Percentiles rank a stretch among this genome's conserved stretches.
phyloP scores from a whole-genome alignment of 805 yeast genomes.

The Nakazawaea pomicola region DNA sequence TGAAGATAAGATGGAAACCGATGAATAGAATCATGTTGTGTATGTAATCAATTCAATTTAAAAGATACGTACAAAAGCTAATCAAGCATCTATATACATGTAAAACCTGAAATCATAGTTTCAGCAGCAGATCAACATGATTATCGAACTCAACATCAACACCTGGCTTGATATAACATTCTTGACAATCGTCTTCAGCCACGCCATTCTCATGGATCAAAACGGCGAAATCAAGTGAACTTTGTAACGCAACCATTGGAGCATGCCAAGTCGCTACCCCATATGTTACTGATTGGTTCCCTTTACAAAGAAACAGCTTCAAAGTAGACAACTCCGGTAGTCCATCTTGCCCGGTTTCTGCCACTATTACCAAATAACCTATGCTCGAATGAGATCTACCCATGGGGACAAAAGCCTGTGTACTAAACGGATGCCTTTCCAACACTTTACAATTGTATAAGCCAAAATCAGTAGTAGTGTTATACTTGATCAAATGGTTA shows the following conservation, averaged over 20 bases:
- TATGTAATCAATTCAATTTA: no score
- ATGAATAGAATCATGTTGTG: no score
- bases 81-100: constrained; percentile 25
- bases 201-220: constrained; percentile 81
- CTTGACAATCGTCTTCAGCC: constrained; percentile 76
- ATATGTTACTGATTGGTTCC: constrained; percentile 87
- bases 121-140: no score
- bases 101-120: constrained; percentile 7
- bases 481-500: constrained; percentile 40
- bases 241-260: constrained; percentile 84
- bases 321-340: constrained; percentile 60
- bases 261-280: constrained; percentile 92
- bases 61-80: no score
- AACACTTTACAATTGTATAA: constrained; percentile 58
- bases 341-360: constrained; percentile 39
- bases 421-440: constrained; percentile 84
- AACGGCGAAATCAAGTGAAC: constrained; percentile 78
- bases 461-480: constrained; percentile 9
- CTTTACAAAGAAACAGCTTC: constrained; percentile 69
- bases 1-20: constrained; percentile 14
- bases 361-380: constrained; percentile 80
- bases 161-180: constrained; percentile 65
- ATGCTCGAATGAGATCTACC: constrained; percentile 46
- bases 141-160: constrained; percentile 30
- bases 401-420: constrained; percentile 92